These are phyloP conservation scores for Chrysoporthe deuterocubensis DNA, from an alignment of 2,329 filamentous ascomycete species.

Conservation along the genomic window DNA sequence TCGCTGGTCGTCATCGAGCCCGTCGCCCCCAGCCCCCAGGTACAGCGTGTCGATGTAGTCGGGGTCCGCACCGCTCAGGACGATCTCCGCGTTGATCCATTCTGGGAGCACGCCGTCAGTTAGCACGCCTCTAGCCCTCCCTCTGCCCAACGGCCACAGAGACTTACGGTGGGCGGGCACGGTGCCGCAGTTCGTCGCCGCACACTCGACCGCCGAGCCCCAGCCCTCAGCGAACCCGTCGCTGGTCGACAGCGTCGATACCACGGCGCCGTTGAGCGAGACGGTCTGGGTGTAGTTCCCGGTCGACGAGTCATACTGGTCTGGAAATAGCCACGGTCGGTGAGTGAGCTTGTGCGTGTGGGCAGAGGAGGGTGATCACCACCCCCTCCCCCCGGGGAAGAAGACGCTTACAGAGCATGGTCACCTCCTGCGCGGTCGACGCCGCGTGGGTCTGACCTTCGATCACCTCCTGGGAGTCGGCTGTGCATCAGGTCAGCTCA, in stretches of 20 bases:
- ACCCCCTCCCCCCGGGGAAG: no score
- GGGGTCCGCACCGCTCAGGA: slow-evolving; percentile 36
- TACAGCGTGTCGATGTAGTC: slow-evolving; percentile 44
- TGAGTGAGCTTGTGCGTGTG: not conserved
- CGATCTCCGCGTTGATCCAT: slow-evolving; percentile 46
- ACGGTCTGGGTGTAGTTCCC: slow-evolving; percentile 32
- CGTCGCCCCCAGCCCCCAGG: slow-evolving; percentile 34
- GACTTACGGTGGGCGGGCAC: slow-evolving; percentile 43
- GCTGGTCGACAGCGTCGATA: slow-evolving; percentile 31
- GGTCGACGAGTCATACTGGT: slow-evolving; percentile 29
- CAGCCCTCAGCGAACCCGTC: slow-evolving; percentile 29
- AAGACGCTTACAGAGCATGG: slow-evolving; percentile 40
- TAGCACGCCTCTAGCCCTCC: not conserved
- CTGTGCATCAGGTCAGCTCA: slow-evolving; percentile 24
- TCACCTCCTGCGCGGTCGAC: slow-evolving; percentile 39
- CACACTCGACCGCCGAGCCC: slow-evolving; percentile 40
- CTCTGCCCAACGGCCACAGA: not conserved
- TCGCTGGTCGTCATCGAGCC: slow-evolving; percentile 33
- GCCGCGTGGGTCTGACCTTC: slow-evolving; percentile 37
- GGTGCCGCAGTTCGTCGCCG: slow-evolving; percentile 44
- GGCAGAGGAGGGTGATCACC: not conserved
- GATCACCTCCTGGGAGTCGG: slow-evolving; percentile 38
- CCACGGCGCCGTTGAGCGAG: slow-evolving; percentile 27
- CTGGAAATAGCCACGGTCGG: not conserved
- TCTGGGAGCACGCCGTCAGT: slow-evolving; percentile 27